Evolutionary conservation across 192 early-diverging fungal genomes (phyloP).

Genomic region (Backusella morwellensis): DNA sequence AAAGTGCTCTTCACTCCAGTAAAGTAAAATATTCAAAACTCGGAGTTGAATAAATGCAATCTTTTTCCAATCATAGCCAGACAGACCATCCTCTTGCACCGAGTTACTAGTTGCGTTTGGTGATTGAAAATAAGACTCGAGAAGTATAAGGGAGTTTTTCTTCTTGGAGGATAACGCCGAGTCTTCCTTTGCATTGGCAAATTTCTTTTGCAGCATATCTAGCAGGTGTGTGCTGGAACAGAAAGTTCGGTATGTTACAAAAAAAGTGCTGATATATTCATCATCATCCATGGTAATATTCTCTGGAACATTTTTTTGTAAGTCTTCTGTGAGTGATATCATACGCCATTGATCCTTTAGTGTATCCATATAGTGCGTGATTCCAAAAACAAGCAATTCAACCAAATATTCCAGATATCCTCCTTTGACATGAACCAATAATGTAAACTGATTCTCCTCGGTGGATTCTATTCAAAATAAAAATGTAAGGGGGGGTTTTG

Average conservation of each 20-base stretch:
- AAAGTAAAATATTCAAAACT: conserved; percentile 54
- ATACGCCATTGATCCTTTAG: conserved; percentile 18
- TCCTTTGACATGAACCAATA: conserved; percentile 57
- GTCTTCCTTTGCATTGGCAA: conserved; percentile 33
- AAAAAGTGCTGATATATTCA: conserved; percentile 51
- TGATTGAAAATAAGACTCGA: conserved; percentile 12
- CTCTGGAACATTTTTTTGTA: not conserved
- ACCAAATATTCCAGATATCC: conserved; percentile 56
- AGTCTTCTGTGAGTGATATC: conserved; percentile 1
- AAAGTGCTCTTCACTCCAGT: conserved; percentile 61
- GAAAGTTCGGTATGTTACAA: conserved; percentile 67
- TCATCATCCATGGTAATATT: conserved; percentile 37
- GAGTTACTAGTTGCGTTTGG: not conserved
- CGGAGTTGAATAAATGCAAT: conserved; percentile 37
- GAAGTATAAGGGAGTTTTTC: not conserved
- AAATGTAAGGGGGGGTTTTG: not conserved
- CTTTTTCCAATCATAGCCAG: conserved; percentile 31
- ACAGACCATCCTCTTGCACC: not conserved
- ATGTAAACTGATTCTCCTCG: not conserved
- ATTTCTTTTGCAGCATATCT: conserved; percentile 39
- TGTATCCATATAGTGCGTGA: conserved; percentile 12
- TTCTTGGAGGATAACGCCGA: not conserved
- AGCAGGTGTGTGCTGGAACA: conserved; percentile 41
- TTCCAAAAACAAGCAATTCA: conserved; percentile 58
- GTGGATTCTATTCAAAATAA: not conserved